These are phyloP conservation scores for Candida anglica DNA, from an alignment of 805 yeast species.

Conservation along the genomic window DNA sequence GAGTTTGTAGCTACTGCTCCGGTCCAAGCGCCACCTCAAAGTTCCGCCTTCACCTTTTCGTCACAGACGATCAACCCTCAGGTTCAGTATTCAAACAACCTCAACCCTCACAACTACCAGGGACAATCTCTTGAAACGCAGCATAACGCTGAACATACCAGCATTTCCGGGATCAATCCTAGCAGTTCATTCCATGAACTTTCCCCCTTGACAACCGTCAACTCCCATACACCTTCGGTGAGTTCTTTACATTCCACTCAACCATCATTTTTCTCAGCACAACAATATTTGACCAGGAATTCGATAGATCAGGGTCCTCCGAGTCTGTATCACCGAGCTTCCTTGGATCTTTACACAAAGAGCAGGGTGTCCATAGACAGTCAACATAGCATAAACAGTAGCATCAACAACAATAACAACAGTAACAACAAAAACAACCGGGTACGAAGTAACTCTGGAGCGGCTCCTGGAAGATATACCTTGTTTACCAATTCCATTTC, in stretches of 20 bases:
- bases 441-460: slow-evolving; percentile 2
- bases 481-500: slow-evolving; percentile 33
- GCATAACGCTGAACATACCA: too few species aligned
- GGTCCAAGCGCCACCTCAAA: neutral
- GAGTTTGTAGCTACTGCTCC: too few species aligned
- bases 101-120: neutral
- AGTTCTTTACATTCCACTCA: slow-evolving; percentile 38
- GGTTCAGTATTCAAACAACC: neutral
- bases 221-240: slow-evolving; percentile 38
- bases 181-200: slow-evolving; percentile 20
- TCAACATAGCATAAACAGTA: slow-evolving; percentile 10
- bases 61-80: neutral
- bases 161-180: too few species aligned
- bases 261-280: slow-evolving; percentile 41
- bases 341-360: slow-evolving; percentile 28
- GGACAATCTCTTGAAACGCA: neutral
- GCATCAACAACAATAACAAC: slow-evolving; percentile 4
- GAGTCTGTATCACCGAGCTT: slow-evolving; percentile 21
- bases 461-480: slow-evolving; percentile 19
- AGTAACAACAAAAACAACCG: slow-evolving; percentile 11
- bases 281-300: slow-evolving; percentile 34
- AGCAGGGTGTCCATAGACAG: slow-evolving; percentile 28
- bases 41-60: neutral
- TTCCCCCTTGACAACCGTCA: slow-evolving; percentile 41
- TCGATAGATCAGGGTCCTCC: slow-evolving; percentile 35